A percentile compares a stretch with the other conserved stretches of the same genome.
Evolutionary conservation across 2,329 filamentous ascomycete genomes (phyloP).

Genomic region (Xylariomycetidae sp.): DNA sequence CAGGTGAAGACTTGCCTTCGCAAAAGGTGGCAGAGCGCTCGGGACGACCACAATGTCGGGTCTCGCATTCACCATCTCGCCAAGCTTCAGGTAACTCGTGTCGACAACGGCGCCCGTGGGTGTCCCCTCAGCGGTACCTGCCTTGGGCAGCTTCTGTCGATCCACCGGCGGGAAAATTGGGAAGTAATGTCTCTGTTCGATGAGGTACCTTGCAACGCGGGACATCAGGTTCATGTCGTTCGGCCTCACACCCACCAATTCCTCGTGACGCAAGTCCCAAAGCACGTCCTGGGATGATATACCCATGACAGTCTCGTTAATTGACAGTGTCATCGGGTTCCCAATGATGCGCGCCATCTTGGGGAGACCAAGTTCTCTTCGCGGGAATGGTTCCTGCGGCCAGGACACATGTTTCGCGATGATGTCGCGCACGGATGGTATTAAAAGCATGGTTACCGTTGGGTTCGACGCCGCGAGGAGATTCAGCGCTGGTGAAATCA

Average conservation of each 20-base stretch:
- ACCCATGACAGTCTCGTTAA: conserved; percentile 83
- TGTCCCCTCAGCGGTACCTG: conserved; percentile 53
- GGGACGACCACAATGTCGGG: conserved; percentile 84
- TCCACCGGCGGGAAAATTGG: conserved; percentile 81
- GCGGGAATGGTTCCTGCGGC: conserved; percentile 53
- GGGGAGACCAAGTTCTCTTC: conserved; percentile 72
- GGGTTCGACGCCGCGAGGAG: conserved; percentile 68
- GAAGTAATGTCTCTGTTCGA: conserved; percentile 89
- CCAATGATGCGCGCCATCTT: conserved; percentile 71
- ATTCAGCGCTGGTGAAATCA: conserved; percentile 70
- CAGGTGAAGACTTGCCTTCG: conserved; percentile 59
- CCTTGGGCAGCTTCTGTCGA: conserved; percentile 61
- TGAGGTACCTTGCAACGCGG: conserved; percentile 69
- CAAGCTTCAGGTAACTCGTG: conserved; percentile 77
- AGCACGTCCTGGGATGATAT: conserved; percentile 81
- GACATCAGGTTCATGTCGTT: conserved; percentile 59
- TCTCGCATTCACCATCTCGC: conserved; percentile 81
- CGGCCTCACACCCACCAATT: conserved; percentile 56
- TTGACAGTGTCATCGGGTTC: conserved; percentile 82
- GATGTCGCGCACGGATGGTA: conserved; percentile 70
- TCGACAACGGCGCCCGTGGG: conserved; percentile 77
- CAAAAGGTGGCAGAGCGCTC: conserved; percentile 79
- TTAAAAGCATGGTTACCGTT: conserved; percentile 72
- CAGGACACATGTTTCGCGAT: conserved; percentile 68
- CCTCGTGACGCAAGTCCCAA: conserved; percentile 74